Conservation (phyloP, 306 rosid species). For the Comarum palustre region DNA sequence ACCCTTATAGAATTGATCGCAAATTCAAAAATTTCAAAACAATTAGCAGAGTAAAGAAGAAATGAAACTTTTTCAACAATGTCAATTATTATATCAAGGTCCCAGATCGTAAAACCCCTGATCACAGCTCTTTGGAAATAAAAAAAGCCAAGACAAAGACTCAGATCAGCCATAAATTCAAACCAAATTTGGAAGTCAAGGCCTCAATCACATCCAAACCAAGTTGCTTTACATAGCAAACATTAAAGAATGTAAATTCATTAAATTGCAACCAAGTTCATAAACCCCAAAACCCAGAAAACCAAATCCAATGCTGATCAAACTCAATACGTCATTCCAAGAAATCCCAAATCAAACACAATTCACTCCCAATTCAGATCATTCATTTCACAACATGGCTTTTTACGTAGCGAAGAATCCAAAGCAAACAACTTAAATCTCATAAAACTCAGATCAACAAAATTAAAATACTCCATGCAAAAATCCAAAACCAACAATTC, state of each 20-base stretch:
- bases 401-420: neutral
- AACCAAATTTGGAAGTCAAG: constrained; percentile 19
- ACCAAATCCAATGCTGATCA: constrained; percentile 9
- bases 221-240: constrained; percentile 4
- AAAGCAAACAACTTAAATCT: neutral
- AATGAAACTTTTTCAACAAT: neutral
- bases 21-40: neutral
- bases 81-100: neutral
- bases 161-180: constrained; percentile 15
- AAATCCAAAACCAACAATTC: neutral
- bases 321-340: constrained; percentile 1
- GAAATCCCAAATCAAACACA: constrained; percentile 12
- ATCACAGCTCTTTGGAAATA: constrained; percentile 16
- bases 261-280: constrained; percentile 14
- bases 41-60: neutral
- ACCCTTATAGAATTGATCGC: neutral
- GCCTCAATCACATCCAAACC: constrained; percentile 19
- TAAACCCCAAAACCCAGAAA: constrained; percentile 23
- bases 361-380: constrained; percentile 15
- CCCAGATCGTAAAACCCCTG: constrained; percentile 11
- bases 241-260: constrained; percentile 1
- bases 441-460: constrained; percentile 20
- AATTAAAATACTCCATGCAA: neutral
- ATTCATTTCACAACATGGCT: neutral
- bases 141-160: constrained; percentile 3